Evolutionary conservation across 139 green algal species (phyloP).

Genomic region (Spirogloea muscicola): DNA sequence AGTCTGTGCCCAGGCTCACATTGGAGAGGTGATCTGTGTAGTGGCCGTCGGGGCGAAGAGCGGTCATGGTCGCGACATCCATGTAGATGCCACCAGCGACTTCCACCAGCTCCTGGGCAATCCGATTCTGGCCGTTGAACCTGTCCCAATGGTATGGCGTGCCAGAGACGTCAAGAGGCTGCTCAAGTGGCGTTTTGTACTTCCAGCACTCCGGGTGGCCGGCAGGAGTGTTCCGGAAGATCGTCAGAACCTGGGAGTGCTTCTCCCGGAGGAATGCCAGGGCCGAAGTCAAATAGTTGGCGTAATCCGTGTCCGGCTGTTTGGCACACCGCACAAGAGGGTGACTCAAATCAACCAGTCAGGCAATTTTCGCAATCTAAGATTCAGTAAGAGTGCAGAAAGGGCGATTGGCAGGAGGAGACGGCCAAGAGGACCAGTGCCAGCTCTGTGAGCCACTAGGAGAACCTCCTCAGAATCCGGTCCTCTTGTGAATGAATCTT

Average conservation of each 20-base stretch:
- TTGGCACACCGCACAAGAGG: too few species aligned
- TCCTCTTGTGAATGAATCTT: too few species aligned
- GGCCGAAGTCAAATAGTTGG: too few species aligned
- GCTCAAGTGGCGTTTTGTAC: background rate
- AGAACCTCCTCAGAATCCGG: too few species aligned
- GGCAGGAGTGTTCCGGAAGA: constrained; percentile 18
- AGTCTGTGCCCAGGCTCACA: constrained; percentile 5
- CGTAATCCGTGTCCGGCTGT: too few species aligned
- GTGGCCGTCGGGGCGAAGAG: constrained; percentile 15
- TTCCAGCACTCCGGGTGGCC: background rate
- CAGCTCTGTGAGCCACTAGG: too few species aligned
- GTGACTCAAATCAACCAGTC: too few species aligned
- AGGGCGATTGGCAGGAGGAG: too few species aligned
- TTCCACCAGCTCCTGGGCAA: constrained; percentile 15
- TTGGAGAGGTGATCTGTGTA: too few species aligned
- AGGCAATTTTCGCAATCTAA: too few species aligned
- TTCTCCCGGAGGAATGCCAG: constrained; percentile 9
- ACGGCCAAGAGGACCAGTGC: too few species aligned
- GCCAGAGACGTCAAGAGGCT: background rate
- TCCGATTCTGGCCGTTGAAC: constrained; percentile 16
- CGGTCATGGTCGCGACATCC: constrained; percentile 28
- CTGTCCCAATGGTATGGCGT: constrained; percentile 17
- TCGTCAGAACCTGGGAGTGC: background rate
- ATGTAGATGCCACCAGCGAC: constrained; percentile 21
- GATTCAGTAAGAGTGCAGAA: too few species aligned